phyloP scores from a whole-genome alignment of 768 basidiomycete species.

The Chalciporus pseudorubinellus region DNA sequence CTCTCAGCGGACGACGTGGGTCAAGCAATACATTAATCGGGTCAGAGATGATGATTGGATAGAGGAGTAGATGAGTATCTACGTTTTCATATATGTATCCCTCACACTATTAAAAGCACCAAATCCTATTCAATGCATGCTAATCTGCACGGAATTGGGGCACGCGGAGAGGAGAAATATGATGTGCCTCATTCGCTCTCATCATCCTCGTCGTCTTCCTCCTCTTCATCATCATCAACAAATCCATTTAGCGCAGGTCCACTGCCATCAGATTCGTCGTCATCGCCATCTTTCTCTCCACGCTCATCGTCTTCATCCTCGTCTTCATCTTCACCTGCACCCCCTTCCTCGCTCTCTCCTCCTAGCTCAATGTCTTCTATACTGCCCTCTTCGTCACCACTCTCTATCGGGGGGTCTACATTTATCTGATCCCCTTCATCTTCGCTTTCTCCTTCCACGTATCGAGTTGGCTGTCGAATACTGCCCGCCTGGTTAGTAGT shows the following conservation, averaged over 20 bases:
- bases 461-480: constrained; percentile 45
- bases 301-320: constrained; percentile 40
- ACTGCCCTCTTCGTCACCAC: constrained; percentile 67
- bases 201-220: constrained; percentile 47
- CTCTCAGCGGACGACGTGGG: constrained; percentile 55
- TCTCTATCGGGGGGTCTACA: constrained; percentile 59
- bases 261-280: constrained; percentile 40
- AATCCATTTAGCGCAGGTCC: constrained; percentile 46
- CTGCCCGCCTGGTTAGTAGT: constrained; percentile 36
- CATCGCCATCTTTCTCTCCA: constrained; percentile 44
- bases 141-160: neutral
- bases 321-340: constrained; percentile 37
- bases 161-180: neutral
- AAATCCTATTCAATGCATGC: constrained; percentile 1
- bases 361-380: constrained; percentile 78
- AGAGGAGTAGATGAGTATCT: constrained; percentile 43
- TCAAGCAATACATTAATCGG: constrained; percentile 60
- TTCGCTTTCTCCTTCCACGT: constrained; percentile 81
- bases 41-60: constrained; percentile 67
- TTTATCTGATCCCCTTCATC: constrained; percentile 61
- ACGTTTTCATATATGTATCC: neutral
- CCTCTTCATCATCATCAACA: constrained; percentile 65
- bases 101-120: constrained; percentile 1
- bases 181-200: constrained; percentile 44
- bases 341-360: constrained; percentile 55